phyloP scores from a whole-genome alignment of 164 flowering plant genomes.

The Magnolia changhungtana region DNA sequence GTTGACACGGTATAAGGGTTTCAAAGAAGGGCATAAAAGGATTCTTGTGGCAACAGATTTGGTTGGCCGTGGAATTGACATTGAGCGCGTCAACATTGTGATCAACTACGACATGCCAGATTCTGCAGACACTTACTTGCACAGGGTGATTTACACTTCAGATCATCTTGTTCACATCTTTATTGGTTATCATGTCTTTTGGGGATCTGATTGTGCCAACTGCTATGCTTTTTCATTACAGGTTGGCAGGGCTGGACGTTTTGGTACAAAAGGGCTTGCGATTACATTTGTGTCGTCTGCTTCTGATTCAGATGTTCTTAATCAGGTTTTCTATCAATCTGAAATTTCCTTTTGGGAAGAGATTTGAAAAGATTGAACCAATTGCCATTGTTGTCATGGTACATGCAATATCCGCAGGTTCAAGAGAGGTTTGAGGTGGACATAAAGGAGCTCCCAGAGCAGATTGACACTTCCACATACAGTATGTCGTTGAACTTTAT shows the following conservation, averaged over 20 bases:
- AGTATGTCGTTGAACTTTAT: slow-evolving; percentile 45
- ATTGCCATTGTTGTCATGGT: background rate
- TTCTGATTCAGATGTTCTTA: slow-evolving; percentile 87
- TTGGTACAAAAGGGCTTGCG: slow-evolving; percentile 97
- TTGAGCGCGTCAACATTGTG: slow-evolving; percentile 94
- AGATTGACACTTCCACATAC: slow-evolving; percentile 94
- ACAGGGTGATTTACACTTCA: slow-evolving; percentile 50
- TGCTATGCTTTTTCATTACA: slow-evolving; percentile 19
- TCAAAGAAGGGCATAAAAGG: slow-evolving; percentile 94
- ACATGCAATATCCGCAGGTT: slow-evolving; percentile 42
- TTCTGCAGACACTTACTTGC: slow-evolving; percentile 94
- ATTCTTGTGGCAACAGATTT: slow-evolving; percentile 97
- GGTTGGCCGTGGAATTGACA: slow-evolving; percentile 97
- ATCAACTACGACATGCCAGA: slow-evolving; percentile 99
- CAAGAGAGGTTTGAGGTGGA: slow-evolving; percentile 97
- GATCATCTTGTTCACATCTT: background rate
- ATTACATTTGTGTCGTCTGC: slow-evolving; percentile 93
- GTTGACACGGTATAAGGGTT: slow-evolving; percentile 84
- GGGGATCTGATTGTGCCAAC: background rate
- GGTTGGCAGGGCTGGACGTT: slow-evolving; percentile 99
- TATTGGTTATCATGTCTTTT: background rate
- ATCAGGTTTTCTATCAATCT: slow-evolving; percentile 51
- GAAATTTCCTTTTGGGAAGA: background rate
- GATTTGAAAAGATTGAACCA: background rate
- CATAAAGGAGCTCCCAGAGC: slow-evolving; percentile 98